Evolutionary conservation across 768 basidiomycete genomes (phyloP).

Genomic region (Chiua virens): DNA sequence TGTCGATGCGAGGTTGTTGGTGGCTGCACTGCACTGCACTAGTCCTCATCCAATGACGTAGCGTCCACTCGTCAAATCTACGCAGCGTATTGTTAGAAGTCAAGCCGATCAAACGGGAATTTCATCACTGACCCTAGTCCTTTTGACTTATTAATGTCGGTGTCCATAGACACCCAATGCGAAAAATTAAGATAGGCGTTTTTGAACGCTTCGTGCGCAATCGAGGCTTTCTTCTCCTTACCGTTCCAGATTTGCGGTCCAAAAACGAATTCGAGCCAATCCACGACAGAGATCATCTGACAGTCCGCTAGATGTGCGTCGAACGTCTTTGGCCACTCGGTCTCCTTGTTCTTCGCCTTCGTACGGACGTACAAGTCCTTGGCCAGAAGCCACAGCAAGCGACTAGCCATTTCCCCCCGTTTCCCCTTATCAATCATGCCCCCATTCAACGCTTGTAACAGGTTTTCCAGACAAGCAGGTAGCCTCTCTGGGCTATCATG

Average conservation of each 20-base stretch:
- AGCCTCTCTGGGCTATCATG: not conserved
- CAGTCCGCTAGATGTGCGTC: slow-evolving; percentile 1
- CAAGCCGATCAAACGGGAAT: too few relatives aligned
- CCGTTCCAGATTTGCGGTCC: not conserved
- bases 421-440: not conserved
- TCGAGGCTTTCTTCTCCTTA: too few relatives aligned
- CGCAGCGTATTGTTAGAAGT: too few relatives aligned
- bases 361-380: not conserved
- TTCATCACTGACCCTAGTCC: too few relatives aligned
- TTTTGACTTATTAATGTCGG: not conserved
- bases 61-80: too few relatives aligned
- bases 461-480: not conserved
- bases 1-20: too few relatives aligned
- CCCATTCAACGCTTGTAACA: not conserved
- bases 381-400: not conserved
- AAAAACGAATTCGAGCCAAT: not conserved
- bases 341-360: not conserved
- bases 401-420: not conserved
- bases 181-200: not conserved
- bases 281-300: slow-evolving; percentile 1
- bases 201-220: not conserved
- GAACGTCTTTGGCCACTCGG: not conserved
- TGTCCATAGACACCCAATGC: not conserved
- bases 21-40: too few relatives aligned
- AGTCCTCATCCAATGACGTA: too few relatives aligned